Conservation (phyloP, 495 filamentous ascomycete genomes). For the Penicillium salamii region DNA sequence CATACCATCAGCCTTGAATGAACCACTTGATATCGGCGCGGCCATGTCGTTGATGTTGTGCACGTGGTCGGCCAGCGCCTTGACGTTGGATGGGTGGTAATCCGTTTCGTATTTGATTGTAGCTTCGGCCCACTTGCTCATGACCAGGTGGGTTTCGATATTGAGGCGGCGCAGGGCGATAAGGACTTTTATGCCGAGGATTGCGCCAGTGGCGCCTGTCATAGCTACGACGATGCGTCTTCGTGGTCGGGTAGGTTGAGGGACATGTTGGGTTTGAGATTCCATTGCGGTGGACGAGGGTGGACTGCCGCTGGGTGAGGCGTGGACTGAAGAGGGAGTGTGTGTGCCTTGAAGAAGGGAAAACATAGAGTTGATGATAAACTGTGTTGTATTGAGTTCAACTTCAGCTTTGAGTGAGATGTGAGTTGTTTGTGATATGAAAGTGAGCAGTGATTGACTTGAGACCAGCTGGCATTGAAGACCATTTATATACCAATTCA, state of each 20-base stretch:
- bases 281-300: background rate
- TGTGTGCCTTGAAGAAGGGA: slow-evolving; percentile 15
- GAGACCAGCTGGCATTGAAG: background rate
- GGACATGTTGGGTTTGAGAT: background rate
- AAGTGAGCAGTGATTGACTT: background rate
- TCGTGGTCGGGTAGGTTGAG: background rate
- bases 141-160: slow-evolving; percentile 42
- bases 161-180: slow-evolving; percentile 34
- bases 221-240: slow-evolving; percentile 18
- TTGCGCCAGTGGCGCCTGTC: slow-evolving; percentile 42
- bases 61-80: slow-evolving; percentile 36
- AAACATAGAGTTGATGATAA: slow-evolving; percentile 11
- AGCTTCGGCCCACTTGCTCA: slow-evolving; percentile 44
- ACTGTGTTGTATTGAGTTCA: too few relatives aligned
- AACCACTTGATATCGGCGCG: slow-evolving; percentile 34
- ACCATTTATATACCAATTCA: background rate
- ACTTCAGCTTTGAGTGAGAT: background rate
- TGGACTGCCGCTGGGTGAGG: slow-evolving; percentile 12
- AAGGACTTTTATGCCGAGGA: slow-evolving; percentile 37
- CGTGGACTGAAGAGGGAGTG: slow-evolving; percentile 18
- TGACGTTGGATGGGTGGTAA: slow-evolving; percentile 30
- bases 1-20: slow-evolving; percentile 38
- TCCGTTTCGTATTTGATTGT: slow-evolving; percentile 46
- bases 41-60: slow-evolving; percentile 39
- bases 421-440: background rate